These are phyloP conservation scores for Saccharum hybrid DNA, from an alignment of 202 grass and related monocot species.

Conservation along the genomic window DNA sequence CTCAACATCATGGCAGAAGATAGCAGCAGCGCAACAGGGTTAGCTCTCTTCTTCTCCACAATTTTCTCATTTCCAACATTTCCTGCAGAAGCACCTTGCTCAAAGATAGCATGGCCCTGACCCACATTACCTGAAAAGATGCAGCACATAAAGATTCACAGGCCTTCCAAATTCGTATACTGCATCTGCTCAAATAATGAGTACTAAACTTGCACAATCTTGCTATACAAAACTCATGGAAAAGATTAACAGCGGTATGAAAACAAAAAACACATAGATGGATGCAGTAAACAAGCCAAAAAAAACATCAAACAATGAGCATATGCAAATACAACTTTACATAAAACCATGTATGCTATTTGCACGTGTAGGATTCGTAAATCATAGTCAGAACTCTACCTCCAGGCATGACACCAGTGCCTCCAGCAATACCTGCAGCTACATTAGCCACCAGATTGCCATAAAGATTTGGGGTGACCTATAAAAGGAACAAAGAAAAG, in stretches of 20 bases:
- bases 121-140: slow-evolving; percentile 69
- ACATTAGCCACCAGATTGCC: slow-evolving; percentile 83
- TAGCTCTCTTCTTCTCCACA: slow-evolving; percentile 68
- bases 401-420: slow-evolving; percentile 87
- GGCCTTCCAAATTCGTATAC: not conserved
- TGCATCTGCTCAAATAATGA: not conserved
- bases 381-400: slow-evolving; percentile 46
- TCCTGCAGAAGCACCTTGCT: slow-evolving; percentile 82
- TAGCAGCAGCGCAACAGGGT: slow-evolving; percentile 74
- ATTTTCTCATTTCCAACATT: slow-evolving; percentile 78
- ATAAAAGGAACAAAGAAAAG: slow-evolving; percentile 35
- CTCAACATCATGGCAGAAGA: slow-evolving; percentile 91
- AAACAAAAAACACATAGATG: not conserved
- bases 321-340: slow-evolving; percentile 24
- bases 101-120: slow-evolving; percentile 73
- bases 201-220: slow-evolving; percentile 25
- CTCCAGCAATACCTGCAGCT: slow-evolving; percentile 83
- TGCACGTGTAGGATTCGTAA: not conserved
- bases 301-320: not conserved
- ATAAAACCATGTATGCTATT: not conserved
- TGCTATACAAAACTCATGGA: not conserved
- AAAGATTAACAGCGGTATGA: not conserved
- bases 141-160: not conserved
- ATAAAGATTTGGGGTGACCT: slow-evolving; percentile 94
- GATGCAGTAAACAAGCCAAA: not conserved